Conservation (phyloP, 495 filamentous ascomycete species). For the Choiromyces venosus region DNA sequence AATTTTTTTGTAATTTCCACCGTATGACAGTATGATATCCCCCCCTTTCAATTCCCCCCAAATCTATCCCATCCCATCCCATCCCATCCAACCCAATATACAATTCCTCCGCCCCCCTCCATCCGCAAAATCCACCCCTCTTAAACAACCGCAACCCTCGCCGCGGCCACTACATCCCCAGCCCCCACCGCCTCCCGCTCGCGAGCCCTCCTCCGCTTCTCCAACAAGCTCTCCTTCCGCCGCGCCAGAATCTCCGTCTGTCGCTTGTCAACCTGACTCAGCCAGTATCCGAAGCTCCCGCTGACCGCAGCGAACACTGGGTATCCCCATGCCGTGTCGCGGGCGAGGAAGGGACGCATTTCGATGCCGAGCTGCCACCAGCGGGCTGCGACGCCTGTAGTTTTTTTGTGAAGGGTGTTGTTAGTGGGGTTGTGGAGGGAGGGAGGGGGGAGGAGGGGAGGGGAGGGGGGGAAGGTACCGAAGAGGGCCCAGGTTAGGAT, state of each 20-base stretch:
- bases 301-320: constrained; percentile 79
- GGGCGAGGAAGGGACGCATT: constrained; percentile 87
- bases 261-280: constrained; percentile 73
- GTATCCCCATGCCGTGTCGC: constrained; percentile 76
- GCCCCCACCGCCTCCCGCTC: constrained; percentile 49
- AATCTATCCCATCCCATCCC: neutral
- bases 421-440: constrained; percentile 10
- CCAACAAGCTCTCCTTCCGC: constrained; percentile 69
- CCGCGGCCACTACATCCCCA: constrained; percentile 40
- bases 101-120: neutral
- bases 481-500: constrained; percentile 95
- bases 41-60: constrained; percentile 21
- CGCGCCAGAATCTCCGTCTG: constrained; percentile 70
- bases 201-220: constrained; percentile 66
- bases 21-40: neutral
- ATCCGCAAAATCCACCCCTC: neutral
- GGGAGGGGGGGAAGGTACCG: constrained; percentile 57
- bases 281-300: constrained; percentile 92
- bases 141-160: constrained; percentile 5
- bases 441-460: constrained; percentile 18
- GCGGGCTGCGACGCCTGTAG: constrained; percentile 75
- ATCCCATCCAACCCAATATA: neutral
- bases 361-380: constrained; percentile 96
- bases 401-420: constrained; percentile 7
- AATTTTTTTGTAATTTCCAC: neutral